A percentile compares a stretch with the other conserved stretches of the same genome.
Conservation (phyloP, 768 basidiomycete species). For the Leccinellum luteum region DNA sequence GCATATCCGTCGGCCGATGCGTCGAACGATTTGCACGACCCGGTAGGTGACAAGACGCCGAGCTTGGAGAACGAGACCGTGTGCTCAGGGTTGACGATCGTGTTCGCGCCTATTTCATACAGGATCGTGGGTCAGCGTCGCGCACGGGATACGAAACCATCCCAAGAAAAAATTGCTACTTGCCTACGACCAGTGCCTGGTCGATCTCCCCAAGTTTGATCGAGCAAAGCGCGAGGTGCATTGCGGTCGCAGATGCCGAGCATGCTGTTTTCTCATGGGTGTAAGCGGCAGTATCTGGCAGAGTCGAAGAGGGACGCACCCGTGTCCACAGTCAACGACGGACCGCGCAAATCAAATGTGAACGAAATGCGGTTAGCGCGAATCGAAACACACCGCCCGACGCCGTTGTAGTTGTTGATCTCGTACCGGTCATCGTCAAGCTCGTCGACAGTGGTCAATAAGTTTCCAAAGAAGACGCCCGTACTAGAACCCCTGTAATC, state of each 20-base stretch:
- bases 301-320: constrained; percentile 8
- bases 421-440: constrained; percentile 29
- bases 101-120: constrained; percentile 23
- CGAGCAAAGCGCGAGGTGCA: constrained; percentile 48
- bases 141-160: no score
- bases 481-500: constrained; percentile 43
- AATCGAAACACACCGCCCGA: constrained; percentile 32
- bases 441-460: constrained; percentile 28
- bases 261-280: constrained; percentile 27
- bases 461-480: constrained; percentile 40
- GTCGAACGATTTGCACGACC: constrained; percentile 33
- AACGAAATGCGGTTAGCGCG: constrained; percentile 34
- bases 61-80: constrained; percentile 29
- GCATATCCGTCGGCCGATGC: constrained; percentile 32
- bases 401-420: constrained; percentile 27
- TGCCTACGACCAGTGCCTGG: constrained; percentile 40
- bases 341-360: constrained; percentile 39
- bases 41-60: constrained; percentile 35
- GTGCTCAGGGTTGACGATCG: constrained; percentile 27
- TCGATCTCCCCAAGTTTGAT: constrained; percentile 45
- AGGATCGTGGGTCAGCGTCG: not conserved
- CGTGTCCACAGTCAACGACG: constrained; percentile 45
- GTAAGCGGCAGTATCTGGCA: not conserved
- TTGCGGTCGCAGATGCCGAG: constrained; percentile 43
- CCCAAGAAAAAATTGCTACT: not conserved